Evolutionary conservation across 2,329 filamentous ascomycete genomes (phyloP).

Genomic region (Acrocalymma vagum): DNA sequence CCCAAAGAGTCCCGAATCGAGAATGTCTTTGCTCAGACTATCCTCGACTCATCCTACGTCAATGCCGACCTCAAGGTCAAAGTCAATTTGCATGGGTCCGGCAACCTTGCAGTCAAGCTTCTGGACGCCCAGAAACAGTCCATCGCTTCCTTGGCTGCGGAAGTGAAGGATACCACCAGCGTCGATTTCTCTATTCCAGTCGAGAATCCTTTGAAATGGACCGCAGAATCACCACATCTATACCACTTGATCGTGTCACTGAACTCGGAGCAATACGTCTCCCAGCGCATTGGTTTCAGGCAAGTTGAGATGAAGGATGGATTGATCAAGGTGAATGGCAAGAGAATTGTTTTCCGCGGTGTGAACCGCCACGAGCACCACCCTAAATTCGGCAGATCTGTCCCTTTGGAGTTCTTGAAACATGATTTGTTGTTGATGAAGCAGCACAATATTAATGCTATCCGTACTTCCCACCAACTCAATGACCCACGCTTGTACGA

Average conservation of each 20-base stretch:
- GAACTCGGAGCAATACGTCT: conserved; percentile 47
- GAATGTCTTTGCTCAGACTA: conserved; percentile 62
- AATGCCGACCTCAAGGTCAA: conserved; percentile 59
- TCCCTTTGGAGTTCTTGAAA: conserved; percentile 68
- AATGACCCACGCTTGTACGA: conserved; percentile 65
- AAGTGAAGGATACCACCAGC: conserved; percentile 25
- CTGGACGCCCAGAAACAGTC: conserved; percentile 48
- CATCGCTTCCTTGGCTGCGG: conserved; percentile 18
- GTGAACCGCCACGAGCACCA: conserved; percentile 76
- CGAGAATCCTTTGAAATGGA: conserved; percentile 66
- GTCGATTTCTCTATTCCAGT: conserved; percentile 52
- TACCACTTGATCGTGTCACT: conserved; percentile 61
- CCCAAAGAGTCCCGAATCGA: conserved; percentile 59
- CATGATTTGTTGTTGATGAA: conserved; percentile 73
- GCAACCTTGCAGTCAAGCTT: conserved; percentile 52
- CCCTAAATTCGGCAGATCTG: conserved; percentile 66
- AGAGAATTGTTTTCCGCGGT: conserved; percentile 66
- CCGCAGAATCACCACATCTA: conserved; percentile 69
- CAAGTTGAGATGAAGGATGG: conserved; percentile 67
- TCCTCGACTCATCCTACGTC: conserved; percentile 59
- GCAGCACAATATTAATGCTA: conserved; percentile 72
- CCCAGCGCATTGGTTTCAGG: conserved; percentile 68
- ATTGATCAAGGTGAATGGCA: conserved; percentile 68
- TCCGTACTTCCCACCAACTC: conserved; percentile 72
- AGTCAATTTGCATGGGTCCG: conserved; percentile 49